phyloP scores from a whole-genome alignment of 139 green algal genomes.

The Chlorella sp. region DNA sequence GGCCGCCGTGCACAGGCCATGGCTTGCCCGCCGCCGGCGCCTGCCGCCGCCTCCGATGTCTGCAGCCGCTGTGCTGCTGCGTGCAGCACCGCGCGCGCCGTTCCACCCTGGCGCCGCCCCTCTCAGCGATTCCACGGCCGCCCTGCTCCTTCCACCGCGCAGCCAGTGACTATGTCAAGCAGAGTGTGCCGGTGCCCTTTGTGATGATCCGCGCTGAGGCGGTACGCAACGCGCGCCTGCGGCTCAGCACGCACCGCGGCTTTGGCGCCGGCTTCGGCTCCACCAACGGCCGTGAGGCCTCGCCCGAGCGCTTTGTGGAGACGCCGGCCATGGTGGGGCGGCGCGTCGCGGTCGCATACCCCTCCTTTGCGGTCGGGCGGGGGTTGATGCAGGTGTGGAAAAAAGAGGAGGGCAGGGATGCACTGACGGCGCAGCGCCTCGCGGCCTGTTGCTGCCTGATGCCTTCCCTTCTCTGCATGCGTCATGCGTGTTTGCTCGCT shows the following conservation, averaged over 20 bases:
- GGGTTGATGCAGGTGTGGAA: constrained; percentile 28
- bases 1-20: constrained; percentile 9
- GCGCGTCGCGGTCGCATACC: constrained; percentile 47
- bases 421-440: too few relatives aligned
- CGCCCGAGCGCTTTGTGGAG: neutral
- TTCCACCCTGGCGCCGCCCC: too few relatives aligned
- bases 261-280: neutral
- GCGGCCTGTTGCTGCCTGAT: too few relatives aligned
- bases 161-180: constrained; percentile 37
- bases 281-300: neutral
- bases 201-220: constrained; percentile 31
- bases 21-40: neutral
- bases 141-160: neutral
- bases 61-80: neutral
- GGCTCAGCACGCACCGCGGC: neutral
- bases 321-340: neutral
- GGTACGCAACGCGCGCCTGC: constrained; percentile 1
- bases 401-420: too few relatives aligned
- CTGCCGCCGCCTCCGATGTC: neutral
- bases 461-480: too few relatives aligned
- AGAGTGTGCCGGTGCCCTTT: constrained; percentile 29
- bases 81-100: too few relatives aligned
- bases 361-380: constrained; percentile 10
- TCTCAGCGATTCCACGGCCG: neutral
- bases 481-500: too few relatives aligned